These are phyloP conservation scores for Trametes polyzona DNA, from an alignment of 1,284 basidiomycete genomes.

Conservation along the genomic window DNA sequence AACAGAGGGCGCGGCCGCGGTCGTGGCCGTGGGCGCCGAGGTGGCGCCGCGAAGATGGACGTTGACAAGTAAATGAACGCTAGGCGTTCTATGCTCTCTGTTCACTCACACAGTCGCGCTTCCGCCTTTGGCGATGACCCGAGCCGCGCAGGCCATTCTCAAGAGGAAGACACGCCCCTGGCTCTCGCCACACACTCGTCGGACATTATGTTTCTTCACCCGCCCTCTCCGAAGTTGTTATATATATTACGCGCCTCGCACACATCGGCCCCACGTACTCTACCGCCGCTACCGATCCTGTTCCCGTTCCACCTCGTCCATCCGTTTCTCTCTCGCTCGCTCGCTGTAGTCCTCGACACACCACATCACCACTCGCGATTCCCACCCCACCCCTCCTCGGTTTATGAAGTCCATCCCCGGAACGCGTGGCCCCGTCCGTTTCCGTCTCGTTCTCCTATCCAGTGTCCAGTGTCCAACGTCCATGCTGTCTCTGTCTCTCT, in stretches of 20 bases:
- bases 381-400: not conserved
- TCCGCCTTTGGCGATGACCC: not conserved
- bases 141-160: not conserved
- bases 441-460: not conserved
- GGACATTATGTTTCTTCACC: no score
- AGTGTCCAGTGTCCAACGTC: not conserved
- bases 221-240: no score
- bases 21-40: conserved; percentile 36
- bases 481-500: not conserved
- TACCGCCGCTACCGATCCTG: not conserved
- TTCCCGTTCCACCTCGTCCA: not conserved
- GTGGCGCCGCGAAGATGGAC: conserved; percentile 43
- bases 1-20: conserved; percentile 35
- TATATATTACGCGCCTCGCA: not conserved
- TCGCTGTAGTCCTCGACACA: not conserved
- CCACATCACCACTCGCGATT: no score
- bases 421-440: no score
- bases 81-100: no score
- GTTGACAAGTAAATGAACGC: conserved; percentile 36
- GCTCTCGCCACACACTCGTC: no score
- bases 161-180: not conserved
- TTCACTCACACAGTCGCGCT: not conserved
- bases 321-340: not conserved
- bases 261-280: not conserved
- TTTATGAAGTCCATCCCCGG: no score